Evolutionary conservation across 164 flowering plant species (phyloP).

Genomic region (Stephania yunnanensis): DNA sequence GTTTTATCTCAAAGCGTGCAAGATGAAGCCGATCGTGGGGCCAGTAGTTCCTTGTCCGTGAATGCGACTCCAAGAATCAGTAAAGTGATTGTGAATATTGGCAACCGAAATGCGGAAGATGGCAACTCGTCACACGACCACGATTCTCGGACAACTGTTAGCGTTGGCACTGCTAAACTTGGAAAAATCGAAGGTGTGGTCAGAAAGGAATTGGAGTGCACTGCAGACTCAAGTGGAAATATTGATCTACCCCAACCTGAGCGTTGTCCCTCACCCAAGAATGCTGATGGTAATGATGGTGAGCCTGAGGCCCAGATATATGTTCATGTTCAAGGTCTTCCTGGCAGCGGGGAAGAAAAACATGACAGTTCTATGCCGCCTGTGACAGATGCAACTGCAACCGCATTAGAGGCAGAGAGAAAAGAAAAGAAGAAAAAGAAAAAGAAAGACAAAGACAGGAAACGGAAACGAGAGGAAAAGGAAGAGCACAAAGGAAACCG

Average conservation of each 20-base stretch:
- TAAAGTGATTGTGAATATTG: constrained; percentile 36
- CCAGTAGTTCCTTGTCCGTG: constrained; percentile 83
- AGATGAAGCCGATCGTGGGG: constrained; percentile 46
- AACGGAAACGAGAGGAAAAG: constrained; percentile 45
- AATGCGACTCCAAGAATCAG: constrained; percentile 69
- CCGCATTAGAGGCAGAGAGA: constrained; percentile 23
- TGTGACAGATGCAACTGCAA: constrained; percentile 9
- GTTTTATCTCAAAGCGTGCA: constrained; percentile 47
- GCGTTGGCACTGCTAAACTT: constrained; percentile 77
- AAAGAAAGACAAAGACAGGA: constrained; percentile 49
- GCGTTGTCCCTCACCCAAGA: constrained; percentile 30
- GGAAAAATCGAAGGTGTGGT: constrained; percentile 48
- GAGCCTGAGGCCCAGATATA: constrained; percentile 34
- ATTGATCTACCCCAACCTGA: constrained; percentile 22
- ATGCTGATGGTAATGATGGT: constrained; percentile 29
- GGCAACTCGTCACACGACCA: constrained; percentile 70
- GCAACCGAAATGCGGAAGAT: constrained; percentile 68
- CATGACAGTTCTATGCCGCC: constrained; percentile 25
- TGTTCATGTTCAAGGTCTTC: constrained; percentile 36
- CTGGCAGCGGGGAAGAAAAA: constrained; percentile 20
- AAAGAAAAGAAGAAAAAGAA: constrained; percentile 36
- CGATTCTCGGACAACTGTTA: constrained; percentile 80
- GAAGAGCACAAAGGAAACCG: constrained; percentile 30
- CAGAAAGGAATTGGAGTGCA: constrained; percentile 82
- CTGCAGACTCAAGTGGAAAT: constrained; percentile 77